phyloP scores from a whole-genome alignment of 148 eudicot species.

The Rhododendron henanense region DNA sequence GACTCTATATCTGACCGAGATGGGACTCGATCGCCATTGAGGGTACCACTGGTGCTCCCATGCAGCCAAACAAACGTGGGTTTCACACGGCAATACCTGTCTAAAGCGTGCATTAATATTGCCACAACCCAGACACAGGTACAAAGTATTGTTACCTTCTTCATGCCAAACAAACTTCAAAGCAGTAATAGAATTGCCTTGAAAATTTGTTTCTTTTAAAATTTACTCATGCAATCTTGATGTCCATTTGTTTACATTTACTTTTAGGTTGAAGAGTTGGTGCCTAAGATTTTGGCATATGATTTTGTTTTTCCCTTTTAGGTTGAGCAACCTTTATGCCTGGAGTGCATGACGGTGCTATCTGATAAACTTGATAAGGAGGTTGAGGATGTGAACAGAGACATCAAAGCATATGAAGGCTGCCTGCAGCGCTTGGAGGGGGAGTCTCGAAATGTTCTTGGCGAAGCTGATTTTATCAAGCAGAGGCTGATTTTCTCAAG shows the following conservation, averaged over 20 bases:
- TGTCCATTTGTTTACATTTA: background rate
- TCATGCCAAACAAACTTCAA: background rate
- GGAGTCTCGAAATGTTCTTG: constrained; percentile 66
- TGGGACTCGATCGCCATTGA: constrained; percentile 53
- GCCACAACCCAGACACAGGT: constrained; percentile 93
- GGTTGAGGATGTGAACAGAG: constrained; percentile 87
- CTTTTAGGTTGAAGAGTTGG: constrained; percentile 1
- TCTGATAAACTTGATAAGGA: constrained; percentile 98
- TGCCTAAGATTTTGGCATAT: background rate
- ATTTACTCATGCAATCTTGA: background rate
- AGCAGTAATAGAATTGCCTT: background rate
- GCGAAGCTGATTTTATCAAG: constrained; percentile 46
- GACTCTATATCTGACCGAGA: constrained; percentile 60
- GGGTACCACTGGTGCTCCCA: constrained; percentile 42
- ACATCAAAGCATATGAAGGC: constrained; percentile 83
- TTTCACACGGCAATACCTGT: constrained; percentile 79
- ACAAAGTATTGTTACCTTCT: background rate
- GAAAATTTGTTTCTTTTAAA: background rate
- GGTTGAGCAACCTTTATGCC: constrained; percentile 96
- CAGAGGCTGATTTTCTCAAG: constrained; percentile 32
- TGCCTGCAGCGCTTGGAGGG: constrained; percentile 87
- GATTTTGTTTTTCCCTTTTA: constrained; percentile 15
- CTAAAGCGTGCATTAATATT: constrained; percentile 84
- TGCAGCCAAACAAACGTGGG: constrained; percentile 71
- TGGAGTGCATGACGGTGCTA: constrained; percentile 93